Evolutionary conservation across 345 rosid species (phyloP).

Genomic region (Barbarea vulgaris): DNA sequence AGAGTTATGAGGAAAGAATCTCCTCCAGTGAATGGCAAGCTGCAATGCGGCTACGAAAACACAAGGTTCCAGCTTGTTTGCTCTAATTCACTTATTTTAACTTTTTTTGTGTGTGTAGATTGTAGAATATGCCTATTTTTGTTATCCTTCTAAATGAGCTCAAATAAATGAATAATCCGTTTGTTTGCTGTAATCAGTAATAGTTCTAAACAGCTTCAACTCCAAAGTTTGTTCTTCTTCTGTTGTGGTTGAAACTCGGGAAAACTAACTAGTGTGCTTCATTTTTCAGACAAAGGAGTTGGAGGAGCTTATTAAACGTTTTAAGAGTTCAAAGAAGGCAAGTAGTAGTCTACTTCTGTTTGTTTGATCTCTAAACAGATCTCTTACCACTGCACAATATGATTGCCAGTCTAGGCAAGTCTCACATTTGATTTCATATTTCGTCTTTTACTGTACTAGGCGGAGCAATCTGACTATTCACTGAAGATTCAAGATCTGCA

Average conservation of each 20-base stretch:
- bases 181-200: neutral
- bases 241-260: neutral
- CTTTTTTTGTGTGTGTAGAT: neutral
- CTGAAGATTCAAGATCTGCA: constrained; percentile 82
- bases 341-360: constrained; percentile 20
- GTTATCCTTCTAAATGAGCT: neutral
- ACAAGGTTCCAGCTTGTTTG: constrained; percentile 60
- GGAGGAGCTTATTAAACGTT: constrained; percentile 70
- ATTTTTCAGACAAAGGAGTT: constrained; percentile 65
- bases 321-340: constrained; percentile 71
- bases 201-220: constrained; percentile 15
- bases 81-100: neutral
- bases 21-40: constrained; percentile 97
- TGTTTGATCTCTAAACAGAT: constrained; percentile 15
- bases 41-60: constrained; percentile 86
- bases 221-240: constrained; percentile 14
- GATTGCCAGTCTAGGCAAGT: neutral
- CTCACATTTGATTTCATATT: constrained; percentile 1
- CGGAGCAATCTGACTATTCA: constrained; percentile 73
- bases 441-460: constrained; percentile 49
- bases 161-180: neutral
- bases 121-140: neutral
- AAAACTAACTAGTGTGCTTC: constrained; percentile 13
- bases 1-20: constrained; percentile 87
- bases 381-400: neutral